Evolutionary conservation across 495 filamentous ascomycete species (phyloP).

Genomic region (Ascobolus immersus): DNA sequence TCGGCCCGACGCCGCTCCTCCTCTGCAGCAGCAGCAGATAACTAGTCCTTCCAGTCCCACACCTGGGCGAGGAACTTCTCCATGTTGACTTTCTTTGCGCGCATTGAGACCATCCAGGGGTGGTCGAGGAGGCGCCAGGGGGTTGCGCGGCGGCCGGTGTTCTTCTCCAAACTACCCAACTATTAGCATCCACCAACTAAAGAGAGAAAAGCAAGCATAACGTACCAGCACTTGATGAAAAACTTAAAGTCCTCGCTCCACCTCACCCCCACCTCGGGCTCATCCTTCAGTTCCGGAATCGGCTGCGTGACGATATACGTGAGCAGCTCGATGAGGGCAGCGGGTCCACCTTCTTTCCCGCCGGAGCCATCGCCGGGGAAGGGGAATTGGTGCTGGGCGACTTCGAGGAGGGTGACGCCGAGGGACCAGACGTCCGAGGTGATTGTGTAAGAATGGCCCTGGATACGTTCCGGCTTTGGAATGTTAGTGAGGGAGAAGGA

Average conservation of each 20-base stretch:
- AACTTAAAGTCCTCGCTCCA: conserved; percentile 97
- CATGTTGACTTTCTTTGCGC: conserved; percentile 89
- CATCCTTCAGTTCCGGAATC: conserved; percentile 88
- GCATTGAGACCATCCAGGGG: conserved; percentile 95
- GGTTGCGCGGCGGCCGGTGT: conserved; percentile 57
- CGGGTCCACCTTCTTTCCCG: conserved; percentile 41
- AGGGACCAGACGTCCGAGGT: conserved; percentile 95
- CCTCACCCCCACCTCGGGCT: conserved; percentile 50
- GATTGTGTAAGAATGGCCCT: conserved; percentile 90
- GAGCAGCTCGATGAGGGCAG: conserved; percentile 55
- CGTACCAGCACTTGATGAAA: conserved; percentile 97
- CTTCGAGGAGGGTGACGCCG: conserved; percentile 85
- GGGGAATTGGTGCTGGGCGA: conserved; percentile 91
- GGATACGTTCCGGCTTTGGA: conserved; percentile 59
- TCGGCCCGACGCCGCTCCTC: too few relatives aligned
- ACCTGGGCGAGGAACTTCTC: conserved; percentile 69
- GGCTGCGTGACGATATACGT: conserved; percentile 94
- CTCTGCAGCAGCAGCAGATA: too few relatives aligned
- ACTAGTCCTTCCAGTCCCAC: conserved; percentile 98
- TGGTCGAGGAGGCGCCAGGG: conserved; percentile 99
- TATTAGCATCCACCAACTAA: conserved; percentile 4
- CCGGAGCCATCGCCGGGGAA: conserved; percentile 42
- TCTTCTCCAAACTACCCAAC: conserved; percentile 60
- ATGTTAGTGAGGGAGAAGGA: conserved; percentile 4
- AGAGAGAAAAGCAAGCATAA: conserved; percentile 12